phyloP scores from a whole-genome alignment of 805 yeast species.

The Candida dendrica region DNA sequence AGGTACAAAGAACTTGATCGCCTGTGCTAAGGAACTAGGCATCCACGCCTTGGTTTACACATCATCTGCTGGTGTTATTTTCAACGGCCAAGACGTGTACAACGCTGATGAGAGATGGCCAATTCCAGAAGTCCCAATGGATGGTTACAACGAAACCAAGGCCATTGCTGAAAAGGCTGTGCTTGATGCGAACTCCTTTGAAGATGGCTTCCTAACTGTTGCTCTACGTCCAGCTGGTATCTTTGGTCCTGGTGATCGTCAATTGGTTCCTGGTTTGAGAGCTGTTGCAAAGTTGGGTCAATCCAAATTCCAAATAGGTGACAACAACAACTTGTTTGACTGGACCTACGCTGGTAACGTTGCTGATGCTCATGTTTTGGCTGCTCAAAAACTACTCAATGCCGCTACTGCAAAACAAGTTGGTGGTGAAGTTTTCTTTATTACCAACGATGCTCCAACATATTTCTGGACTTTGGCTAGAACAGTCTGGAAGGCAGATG shows the following conservation, averaged over 20 bases:
- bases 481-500: slow-evolving; percentile 96
- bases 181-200: slow-evolving; percentile 59
- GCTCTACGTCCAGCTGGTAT: slow-evolving; percentile 96
- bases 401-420: slow-evolving; percentile 36
- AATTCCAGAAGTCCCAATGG: slow-evolving; percentile 88
- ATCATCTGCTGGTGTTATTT: slow-evolving; percentile 94
- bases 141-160: slow-evolving; percentile 92
- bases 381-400: slow-evolving; percentile 67
- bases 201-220: slow-evolving; percentile 57
- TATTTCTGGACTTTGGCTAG: slow-evolving; percentile 97
- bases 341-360: slow-evolving; percentile 99
- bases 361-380: slow-evolving; percentile 92
- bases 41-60: slow-evolving; percentile 79
- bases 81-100: slow-evolving; percentile 86
- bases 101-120: slow-evolving; percentile 96
- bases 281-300: slow-evolving; percentile 78
- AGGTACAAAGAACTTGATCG: slow-evolving; percentile 74
- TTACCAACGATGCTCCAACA: slow-evolving; percentile 91
- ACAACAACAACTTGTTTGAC: slow-evolving; percentile 87
- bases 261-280: slow-evolving; percentile 87
- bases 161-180: slow-evolving; percentile 85
- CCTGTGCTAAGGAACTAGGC: slow-evolving; percentile 45
- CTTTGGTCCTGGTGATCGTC: slow-evolving; percentile 98
- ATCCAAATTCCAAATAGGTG: slow-evolving; percentile 89
- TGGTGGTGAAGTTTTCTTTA: slow-evolving; percentile 82